Base-by-base conservation (phyloP, 108 stramenopile genomes). In the Nannochloropsis salina region DNA sequence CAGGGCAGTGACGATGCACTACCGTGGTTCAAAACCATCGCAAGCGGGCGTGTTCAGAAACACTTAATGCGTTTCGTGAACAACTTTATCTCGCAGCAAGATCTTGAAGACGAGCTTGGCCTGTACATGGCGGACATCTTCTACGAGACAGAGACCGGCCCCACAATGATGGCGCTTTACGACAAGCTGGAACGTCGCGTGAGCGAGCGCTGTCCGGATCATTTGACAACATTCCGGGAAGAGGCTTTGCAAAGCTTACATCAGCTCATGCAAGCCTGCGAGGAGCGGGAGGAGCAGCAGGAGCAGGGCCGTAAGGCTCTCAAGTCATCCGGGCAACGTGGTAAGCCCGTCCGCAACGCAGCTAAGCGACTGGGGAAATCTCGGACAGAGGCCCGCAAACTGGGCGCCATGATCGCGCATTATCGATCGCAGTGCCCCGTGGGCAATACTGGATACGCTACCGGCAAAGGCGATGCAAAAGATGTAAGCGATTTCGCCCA, bases 211-310 rank as follows among this genome's bases (percentile, higher is more conserved):
- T 74, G 61, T n/a, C 61, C 61, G 1, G n/a, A 2, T n/a, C 61
- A n/a, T n/a, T n/a, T 74, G 15, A 15, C 15, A n/a, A n/a, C 4
- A 6, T 74, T 74, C n/a, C 61, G 61, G 61, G 61, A 74, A n/a
- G 61, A 74, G n/a, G 61, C 61, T n/a, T 74, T 74, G n/a, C 4
- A 74, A n/a, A 74, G 61, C 61, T n/a, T 74, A n/a, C 20, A 15
- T 15, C 61, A 74, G 61, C 61, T 74, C 61, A 74, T 74, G 61
- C 61, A 74, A n/a, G 6, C 61, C n/a, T 74, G 61, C 61, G 61
- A 74, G n/a, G 61, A 74, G 61, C 61, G 61, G 61, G 61, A 74
- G 61, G 61, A 74, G 61, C 61, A 74, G 61, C 61, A 74, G 61
- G 61, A 74, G 61, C 61, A n/a, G 61, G 61, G 61, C n/a, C 61